Evolutionary conservation across 1,139 yeast genomes (phyloP).

Genomic region (Nakaseomyces uthaithaninus): DNA sequence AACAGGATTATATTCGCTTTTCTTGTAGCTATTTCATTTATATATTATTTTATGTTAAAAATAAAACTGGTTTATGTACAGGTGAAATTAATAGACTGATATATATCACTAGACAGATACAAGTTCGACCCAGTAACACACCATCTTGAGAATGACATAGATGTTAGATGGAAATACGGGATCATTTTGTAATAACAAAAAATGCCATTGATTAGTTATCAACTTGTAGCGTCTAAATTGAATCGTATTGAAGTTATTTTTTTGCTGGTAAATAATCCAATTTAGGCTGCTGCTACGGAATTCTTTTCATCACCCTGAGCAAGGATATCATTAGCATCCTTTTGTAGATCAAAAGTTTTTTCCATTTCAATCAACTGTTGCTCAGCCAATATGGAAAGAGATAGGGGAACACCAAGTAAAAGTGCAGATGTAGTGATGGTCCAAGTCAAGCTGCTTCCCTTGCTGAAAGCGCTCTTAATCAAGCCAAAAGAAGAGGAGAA

Average conservation of each 20-base stretch:
- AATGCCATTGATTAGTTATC: no score
- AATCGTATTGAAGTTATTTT: no score
- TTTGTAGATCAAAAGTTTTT: conserved; percentile 81
- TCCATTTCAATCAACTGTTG: conserved; percentile 92
- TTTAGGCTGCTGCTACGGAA: conserved; percentile 4
- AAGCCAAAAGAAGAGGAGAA: conserved; percentile 35
- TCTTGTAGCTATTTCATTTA: background rate
- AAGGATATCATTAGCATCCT: conserved; percentile 73
- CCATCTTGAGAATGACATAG: no score
- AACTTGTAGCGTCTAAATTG: no score
- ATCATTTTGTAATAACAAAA: no score
- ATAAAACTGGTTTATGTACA: conserved; percentile 1
- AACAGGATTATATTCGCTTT: no score
- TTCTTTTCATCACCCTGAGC: conserved; percentile 52
- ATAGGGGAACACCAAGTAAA: conserved; percentile 85
- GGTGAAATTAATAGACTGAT: conserved; percentile 6
- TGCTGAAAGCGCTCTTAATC: conserved; percentile 42
- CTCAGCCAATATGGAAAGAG: conserved; percentile 83
- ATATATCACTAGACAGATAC: conserved; percentile 1
- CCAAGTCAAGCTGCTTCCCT: conserved; percentile 78
- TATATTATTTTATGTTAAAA: background rate
- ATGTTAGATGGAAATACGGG: no score
- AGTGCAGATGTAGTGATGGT: conserved; percentile 73
- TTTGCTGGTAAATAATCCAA: background rate
- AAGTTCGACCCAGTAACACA: no score